Evolutionary conservation across 1,284 basidiomycete species (phyloP).

Genomic region (Hemileccinum hortonii): DNA sequence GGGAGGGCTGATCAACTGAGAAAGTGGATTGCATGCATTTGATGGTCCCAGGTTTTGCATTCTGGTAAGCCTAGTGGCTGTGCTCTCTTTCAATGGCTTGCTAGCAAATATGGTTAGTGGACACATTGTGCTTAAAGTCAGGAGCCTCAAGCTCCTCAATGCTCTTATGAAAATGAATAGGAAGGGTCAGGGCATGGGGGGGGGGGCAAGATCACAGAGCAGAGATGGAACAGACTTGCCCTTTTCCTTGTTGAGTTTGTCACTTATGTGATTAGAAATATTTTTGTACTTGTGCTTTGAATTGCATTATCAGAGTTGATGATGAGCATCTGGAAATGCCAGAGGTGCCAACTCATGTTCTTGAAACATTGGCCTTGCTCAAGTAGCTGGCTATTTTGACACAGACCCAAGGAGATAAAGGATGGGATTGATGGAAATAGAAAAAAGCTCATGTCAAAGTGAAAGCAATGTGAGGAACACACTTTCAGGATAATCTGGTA

Average conservation of each 20-base stretch:
- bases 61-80: constrained; percentile 64
- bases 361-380: constrained; percentile 84
- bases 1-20: constrained; percentile 66
- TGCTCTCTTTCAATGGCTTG: constrained; percentile 78
- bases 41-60: constrained; percentile 64
- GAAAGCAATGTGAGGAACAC: too few species aligned
- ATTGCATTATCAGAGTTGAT: constrained; percentile 84
- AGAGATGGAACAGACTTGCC: constrained; percentile 58
- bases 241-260: constrained; percentile 85
- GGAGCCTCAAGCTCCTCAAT: constrained; percentile 79
- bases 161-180: constrained; percentile 47
- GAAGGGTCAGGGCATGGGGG: constrained; percentile 37
- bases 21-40: constrained; percentile 85
- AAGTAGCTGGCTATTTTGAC: constrained; percentile 82
- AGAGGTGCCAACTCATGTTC: constrained; percentile 84
- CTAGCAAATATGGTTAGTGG: constrained; percentile 71
- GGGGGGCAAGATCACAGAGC: constrained; percentile 5
- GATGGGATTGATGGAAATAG: constrained; percentile 5
- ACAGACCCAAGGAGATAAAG: constrained; percentile 55
- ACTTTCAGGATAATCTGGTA: too few species aligned
- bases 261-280: constrained; percentile 78
- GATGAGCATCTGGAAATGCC: constrained; percentile 84
- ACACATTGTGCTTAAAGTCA: constrained; percentile 70
- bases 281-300: constrained; percentile 85
- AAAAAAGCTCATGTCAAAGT: too few species aligned